Base-by-base conservation (phyloP, 2,329 filamentous ascomycete genomes). In the Xylaria sp. region DNA sequence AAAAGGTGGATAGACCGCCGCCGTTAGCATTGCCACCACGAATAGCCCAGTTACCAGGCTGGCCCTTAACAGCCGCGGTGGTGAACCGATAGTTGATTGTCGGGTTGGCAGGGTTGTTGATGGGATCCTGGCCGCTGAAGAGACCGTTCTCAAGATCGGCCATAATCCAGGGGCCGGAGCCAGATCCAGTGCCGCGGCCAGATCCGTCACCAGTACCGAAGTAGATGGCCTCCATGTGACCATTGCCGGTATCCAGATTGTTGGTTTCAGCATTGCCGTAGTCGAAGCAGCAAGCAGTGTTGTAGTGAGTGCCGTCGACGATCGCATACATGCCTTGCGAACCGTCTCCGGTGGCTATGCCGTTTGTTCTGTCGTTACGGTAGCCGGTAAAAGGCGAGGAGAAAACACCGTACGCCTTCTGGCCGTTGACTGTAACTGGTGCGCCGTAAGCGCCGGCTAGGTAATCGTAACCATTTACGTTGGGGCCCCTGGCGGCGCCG, bases 201-300 rank as follows among this genome's bases (percentile, higher is more conserved):
- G 82, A 87, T 76, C 76, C 84, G 76, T 82, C 80, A 1, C 65
- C 61, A 3, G 52, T 64, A 1, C 90, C 89, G 74, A 84, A 91
- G 82, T 91, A 91, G 66, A 91, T 87, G 59, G 89, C 87, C 75
- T 92, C 90, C 89, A 92, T 92, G 74, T 91, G 89, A 15, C 87
- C 89, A 63, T 86, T 85, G 2, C 89, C 90, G 0, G 88, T 86
- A 69, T 89, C 87, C 0, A 4, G 70, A 66, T 75, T 84, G 76
- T 73, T 88, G 3, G 81, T 83, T 78, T 89, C 87, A 51, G 86
- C 86, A 60, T 88, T 88, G 60, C 86, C 86, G 54, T 88, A 88
- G 76, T 88, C 86, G 70, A 87, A 88, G 75, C 83, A 90, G 79
- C 87, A 89, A 6, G 69, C 82, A 23, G 77, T 81, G 72, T 89